Base-by-base conservation (phyloP, 345 rosid genomes). In the Carallia brachiata region DNA sequence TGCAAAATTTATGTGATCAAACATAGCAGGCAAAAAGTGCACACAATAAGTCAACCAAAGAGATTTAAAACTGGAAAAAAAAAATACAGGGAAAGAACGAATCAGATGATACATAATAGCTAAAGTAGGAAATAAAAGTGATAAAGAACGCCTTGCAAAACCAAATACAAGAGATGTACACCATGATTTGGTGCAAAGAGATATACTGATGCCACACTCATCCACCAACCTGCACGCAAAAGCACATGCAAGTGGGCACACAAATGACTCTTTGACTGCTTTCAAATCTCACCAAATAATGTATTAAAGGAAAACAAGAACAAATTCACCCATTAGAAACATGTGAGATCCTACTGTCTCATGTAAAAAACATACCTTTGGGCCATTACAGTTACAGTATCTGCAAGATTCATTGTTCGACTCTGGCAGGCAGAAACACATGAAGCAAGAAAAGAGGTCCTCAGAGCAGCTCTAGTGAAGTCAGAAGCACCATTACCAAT, bases 401-500 rank as follows among this genome's bases (percentile, higher is more conserved):
- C 98, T 54, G 90, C 82, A 53, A 90, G 89, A 78, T 91, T 88
- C 86, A 87, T 82, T 2, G 89, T 88, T 67, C 88, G 84, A 73
- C 89, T 90, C 75, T 84, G 97, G 80, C 97, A 94, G 39, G 98
- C 95, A 2, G 97, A 94, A 73, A 91, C 97, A 70, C 97, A 94
- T 1, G 98, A 91, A 60, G 98, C 98, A 65, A 94, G 87, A 87
- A 94, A 94, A 0, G 97, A 94, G 76, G 98, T 90, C 75, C 98
- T 85, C 40, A 94, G 91, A n/a, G 92, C 93, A 68, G 98, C 97
- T 94, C 98, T 88, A 28, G 96, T 87, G 74, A 89, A 91, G 81
- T 94, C 97, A 78, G 86, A 86, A 83, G 98, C 97, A 78, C 98
- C 98, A 73, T 78, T 86, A 28, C 84, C 77, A 57, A 94, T 77